Conservation (phyloP, 106 monocot genomes). For the Platanthera guangdongensis region DNA sequence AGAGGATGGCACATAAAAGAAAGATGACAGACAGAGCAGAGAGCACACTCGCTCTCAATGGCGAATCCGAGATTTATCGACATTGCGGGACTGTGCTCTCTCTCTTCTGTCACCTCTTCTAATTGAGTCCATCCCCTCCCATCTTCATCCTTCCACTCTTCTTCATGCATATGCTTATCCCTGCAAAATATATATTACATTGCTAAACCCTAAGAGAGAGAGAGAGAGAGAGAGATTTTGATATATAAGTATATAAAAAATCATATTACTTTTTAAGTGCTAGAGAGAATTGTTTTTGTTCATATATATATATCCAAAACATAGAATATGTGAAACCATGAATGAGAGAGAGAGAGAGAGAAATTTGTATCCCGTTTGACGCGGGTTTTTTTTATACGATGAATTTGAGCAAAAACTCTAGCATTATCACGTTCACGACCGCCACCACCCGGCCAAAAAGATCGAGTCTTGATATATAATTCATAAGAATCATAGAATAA, state of each 20-base stretch:
- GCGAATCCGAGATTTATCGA: not conserved
- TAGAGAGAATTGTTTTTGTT: too few species aligned
- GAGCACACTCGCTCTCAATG: slow-evolving; percentile 1
- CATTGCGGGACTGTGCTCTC: not conserved
- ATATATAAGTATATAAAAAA: not conserved
- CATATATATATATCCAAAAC: not conserved
- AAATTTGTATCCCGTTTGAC: not conserved
- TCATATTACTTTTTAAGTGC: not conserved
- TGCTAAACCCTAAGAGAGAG: not conserved
- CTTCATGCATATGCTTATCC: not conserved
- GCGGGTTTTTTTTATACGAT: not conserved
- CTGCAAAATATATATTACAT: not conserved
- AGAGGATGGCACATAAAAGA: too few species aligned
- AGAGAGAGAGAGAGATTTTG: not conserved
- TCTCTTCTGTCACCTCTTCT: not conserved
- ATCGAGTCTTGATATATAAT: too few species aligned
- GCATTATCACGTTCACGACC: not conserved
- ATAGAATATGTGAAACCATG: not conserved
- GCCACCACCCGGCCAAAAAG: too few species aligned
- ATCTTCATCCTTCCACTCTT: not conserved
- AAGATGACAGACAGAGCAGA: slow-evolving; percentile 1
- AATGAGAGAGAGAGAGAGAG: not conserved
- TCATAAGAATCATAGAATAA: too few species aligned
- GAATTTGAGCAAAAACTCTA: not conserved
- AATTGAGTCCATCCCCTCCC: not conserved